Base-by-base conservation (phyloP, 805 yeast species). In the Dipodascus albidus region DNA sequence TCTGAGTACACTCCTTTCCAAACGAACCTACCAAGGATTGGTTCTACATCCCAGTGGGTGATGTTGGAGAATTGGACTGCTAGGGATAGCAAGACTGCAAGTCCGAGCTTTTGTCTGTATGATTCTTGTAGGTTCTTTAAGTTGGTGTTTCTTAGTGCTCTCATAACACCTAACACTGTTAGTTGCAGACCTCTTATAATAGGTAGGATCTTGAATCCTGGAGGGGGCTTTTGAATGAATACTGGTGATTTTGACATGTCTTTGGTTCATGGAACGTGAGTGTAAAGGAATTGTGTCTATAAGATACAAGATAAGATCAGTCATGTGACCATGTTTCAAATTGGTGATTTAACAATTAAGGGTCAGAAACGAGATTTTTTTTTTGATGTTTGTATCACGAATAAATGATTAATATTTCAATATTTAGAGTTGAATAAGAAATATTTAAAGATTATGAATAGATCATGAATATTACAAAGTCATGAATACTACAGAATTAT, bases 111-210 rank as follows among this genome's bases (percentile, higher is more conserved):
- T 24, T 60, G 54, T 53, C 70, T 73, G 66, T 68, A 74, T 24
- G 63, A 64, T 31, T 64, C 61, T 33, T 69, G 63, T 27, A 65
- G 20, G 44, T 38, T 38, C n/a, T 17, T 60, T 50, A 76, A 58
- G 3, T 66, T 62, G 1, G 79, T 77, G 59, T 76, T 76, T 53
- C 69, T 73, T 14, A 75, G 61, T 1, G 76, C 73, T 23, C 81
- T 61, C 55, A 71, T 76, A 1, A 71, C 70, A 2, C 82, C 82
- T 6, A 78, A 62, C 6, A 77, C 49, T 0, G 80, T 76, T 42
- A 81, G 65, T 64, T 80, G 83, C 23, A 76, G 58, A 0, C 85
- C 84, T 15, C 83, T 67, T 4, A 75, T 54, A n/a, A 80, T 69
- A 0, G 82, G 73, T 54, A 71, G 53, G 0, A 71, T 33, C 2